Percentiles rank a stretch among this genome's conserved stretches.
phyloP scores from a whole-genome alignment of 352 stramenopile species.

The Peronospora belbahrii region DNA sequence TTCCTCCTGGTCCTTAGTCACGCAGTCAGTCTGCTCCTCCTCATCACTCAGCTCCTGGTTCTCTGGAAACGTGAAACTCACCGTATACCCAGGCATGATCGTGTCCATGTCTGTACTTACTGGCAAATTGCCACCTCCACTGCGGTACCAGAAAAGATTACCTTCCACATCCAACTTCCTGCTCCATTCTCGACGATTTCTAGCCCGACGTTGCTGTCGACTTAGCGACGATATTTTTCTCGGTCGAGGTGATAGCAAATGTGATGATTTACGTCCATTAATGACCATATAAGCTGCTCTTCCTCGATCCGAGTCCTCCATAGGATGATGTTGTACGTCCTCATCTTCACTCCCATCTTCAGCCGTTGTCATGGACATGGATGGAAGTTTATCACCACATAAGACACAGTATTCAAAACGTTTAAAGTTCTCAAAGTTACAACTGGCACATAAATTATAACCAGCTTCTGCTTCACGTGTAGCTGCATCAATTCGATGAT shows the following conservation, averaged over 20 bases:
- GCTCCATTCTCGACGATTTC: conserved; percentile 60
- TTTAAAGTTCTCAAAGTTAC: conserved; percentile 73
- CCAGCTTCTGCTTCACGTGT: conserved; percentile 53
- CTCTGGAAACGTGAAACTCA: conserved; percentile 26
- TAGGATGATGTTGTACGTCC: conserved; percentile 2
- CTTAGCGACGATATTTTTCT: conserved; percentile 30
- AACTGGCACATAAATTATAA: conserved; percentile 37
- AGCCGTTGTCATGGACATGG: conserved; percentile 15
- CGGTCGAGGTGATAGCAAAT: conserved; percentile 14
- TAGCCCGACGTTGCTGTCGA: conserved; percentile 29
- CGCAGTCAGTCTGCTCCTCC: conserved; percentile 4
- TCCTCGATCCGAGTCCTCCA: conserved; percentile 7
- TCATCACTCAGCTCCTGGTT: conserved; percentile 5
- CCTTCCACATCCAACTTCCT: conserved; percentile 57
- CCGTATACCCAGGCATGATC: conserved; percentile 21
- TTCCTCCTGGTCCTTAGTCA: neutral
- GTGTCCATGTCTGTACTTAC: conserved; percentile 8
- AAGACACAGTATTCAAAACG: conserved; percentile 54
- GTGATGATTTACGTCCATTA: neutral
- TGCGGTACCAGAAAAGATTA: conserved; percentile 50
- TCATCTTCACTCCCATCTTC: conserved; percentile 22
- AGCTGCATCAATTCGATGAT: conserved; percentile 59
- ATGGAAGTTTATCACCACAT: conserved; percentile 46
- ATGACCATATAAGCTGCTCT: conserved; percentile 7
- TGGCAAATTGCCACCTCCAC: conserved; percentile 12